Percentiles rank a stretch among this genome's conserved stretches.
Evolutionary conservation across 495 filamentous ascomycete species (phyloP).

Genomic region (Hypoxylon perforatum): DNA sequence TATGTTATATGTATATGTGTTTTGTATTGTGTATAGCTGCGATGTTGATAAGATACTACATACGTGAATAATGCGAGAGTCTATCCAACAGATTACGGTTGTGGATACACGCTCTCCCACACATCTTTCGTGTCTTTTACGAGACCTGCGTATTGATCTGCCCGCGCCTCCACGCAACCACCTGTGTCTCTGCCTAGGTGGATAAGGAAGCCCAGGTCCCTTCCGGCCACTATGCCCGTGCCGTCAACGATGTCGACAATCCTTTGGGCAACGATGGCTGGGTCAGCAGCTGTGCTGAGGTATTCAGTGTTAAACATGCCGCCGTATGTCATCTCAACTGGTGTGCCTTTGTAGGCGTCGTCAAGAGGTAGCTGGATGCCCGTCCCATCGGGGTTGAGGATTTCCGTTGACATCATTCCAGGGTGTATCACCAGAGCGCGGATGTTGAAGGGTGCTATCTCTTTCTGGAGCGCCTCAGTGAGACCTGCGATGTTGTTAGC

Average conservation of each 20-base stretch:
- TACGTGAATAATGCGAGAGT: background rate
- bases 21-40: background rate
- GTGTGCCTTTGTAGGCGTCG: constrained; percentile 30
- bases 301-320: background rate
- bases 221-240: constrained; percentile 27
- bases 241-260: constrained; percentile 48
- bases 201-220: constrained; percentile 21
- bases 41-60: background rate
- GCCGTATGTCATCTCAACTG: constrained; percentile 7
- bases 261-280: constrained; percentile 51
- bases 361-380: constrained; percentile 20
- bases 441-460: constrained; percentile 52
- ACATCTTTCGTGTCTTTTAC: constrained; percentile 25
- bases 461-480: constrained; percentile 44
- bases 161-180: constrained; percentile 17
- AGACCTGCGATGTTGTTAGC: constrained; percentile 28
- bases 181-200: constrained; percentile 37
- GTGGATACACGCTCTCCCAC: constrained; percentile 29
- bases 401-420: constrained; percentile 37
- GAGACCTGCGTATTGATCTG: constrained; percentile 10
- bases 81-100: background rate
- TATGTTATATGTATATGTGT: background rate
- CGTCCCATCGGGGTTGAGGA: constrained; percentile 9
- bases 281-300: constrained; percentile 5
- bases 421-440: constrained; percentile 51